Evolutionary conservation across 2,329 filamentous ascomycete species (phyloP).

Genomic region (Leptographium flavum): DNA sequence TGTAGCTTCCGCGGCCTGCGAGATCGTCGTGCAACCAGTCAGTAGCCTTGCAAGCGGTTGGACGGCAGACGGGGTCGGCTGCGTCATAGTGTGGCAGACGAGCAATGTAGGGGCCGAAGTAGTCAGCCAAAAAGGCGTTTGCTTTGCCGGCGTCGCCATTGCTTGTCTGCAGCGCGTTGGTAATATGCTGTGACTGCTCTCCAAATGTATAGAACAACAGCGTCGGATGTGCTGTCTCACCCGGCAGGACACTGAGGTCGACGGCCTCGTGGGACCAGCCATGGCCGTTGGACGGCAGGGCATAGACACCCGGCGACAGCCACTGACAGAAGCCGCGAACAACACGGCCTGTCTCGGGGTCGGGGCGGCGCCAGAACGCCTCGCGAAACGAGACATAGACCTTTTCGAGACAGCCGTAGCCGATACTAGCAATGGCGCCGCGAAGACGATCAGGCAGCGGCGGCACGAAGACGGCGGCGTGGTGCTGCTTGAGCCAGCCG

Average conservation of each 20-base stretch:
- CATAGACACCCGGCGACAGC: constrained; percentile 52
- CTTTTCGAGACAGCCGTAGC: constrained; percentile 55
- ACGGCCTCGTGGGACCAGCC: constrained; percentile 65
- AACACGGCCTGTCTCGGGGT: constrained; percentile 21
- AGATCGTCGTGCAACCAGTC: constrained; percentile 67
- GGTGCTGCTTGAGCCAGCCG: constrained; percentile 51
- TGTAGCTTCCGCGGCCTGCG: constrained; percentile 70
- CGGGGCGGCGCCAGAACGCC: constrained; percentile 53
- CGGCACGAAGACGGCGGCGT: constrained; percentile 42
- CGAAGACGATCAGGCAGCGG: constrained; percentile 40
- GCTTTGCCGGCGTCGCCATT: background rate
- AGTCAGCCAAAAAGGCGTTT: constrained; percentile 37
- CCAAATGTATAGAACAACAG: constrained; percentile 74
- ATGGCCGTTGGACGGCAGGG: constrained; percentile 41
- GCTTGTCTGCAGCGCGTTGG: constrained; percentile 20
- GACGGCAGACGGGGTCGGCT: constrained; percentile 40
- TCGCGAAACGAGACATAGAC: constrained; percentile 55
- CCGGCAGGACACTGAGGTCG: constrained; percentile 56
- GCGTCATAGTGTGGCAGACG: constrained; percentile 53
- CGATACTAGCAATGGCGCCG: constrained; percentile 47
- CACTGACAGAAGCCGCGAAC: constrained; percentile 62
- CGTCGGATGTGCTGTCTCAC: constrained; percentile 53
- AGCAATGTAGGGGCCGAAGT: constrained; percentile 68
- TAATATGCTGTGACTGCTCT: constrained; percentile 41
- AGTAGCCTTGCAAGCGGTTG: constrained; percentile 52